Percentiles rank a stretch among this genome's conserved stretches.
Conservation (phyloP, 345 rosid genomes). For the Reutealis trisperma region DNA sequence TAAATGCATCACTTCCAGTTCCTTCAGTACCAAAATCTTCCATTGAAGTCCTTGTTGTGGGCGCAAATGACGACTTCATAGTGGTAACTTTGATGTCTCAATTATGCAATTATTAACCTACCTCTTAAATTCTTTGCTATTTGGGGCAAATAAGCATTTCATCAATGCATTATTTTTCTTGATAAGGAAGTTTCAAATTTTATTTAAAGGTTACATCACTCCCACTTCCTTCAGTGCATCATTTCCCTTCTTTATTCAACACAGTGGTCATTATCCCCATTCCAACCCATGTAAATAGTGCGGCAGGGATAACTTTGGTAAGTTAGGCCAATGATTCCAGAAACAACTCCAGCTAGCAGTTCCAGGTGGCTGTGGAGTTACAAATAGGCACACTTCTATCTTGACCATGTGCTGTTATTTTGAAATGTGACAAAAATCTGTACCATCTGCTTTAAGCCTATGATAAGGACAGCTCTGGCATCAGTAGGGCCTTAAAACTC, state of each 20-base stretch:
- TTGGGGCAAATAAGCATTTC: not conserved
- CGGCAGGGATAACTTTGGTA: no score
- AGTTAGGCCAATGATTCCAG: no score
- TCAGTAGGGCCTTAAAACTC: no score
- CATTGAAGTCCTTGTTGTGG: conserved; percentile 59
- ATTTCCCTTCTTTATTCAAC: not conserved
- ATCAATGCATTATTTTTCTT: no score
- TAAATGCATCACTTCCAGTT: conserved; percentile 87
- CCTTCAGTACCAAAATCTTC: conserved; percentile 54
- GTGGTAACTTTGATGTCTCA: conserved; percentile 49
- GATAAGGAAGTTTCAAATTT: not conserved
- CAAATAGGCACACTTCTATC: no score
- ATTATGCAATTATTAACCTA: not conserved
- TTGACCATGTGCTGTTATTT: no score
- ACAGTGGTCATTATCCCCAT: no score
- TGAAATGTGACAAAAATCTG: no score
- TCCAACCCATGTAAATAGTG: no score
- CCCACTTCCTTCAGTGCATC: no score
- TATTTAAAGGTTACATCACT: not conserved
- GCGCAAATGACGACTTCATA: conserved; percentile 80
- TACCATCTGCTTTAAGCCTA: not conserved
- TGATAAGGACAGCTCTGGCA: not conserved
- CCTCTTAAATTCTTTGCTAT: not conserved
- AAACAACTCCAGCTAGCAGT: no score
- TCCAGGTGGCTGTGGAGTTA: no score